Evolutionary conservation across 2,329 filamentous ascomycete genomes (phyloP), one percentile per base, ranked within the genome.

Genomic region (Drechslera avenae): DNA sequence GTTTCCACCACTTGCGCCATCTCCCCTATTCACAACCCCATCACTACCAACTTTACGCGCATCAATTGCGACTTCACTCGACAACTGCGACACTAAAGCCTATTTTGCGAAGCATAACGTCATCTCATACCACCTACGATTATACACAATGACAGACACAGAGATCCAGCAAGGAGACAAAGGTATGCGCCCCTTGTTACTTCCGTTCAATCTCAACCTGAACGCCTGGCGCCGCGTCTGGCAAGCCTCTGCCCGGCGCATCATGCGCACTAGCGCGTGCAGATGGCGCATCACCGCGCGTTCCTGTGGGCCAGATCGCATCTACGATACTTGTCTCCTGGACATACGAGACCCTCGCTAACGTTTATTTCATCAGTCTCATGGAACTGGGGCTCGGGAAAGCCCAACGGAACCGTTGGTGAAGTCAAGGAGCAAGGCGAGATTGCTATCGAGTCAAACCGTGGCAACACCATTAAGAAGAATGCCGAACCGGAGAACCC

Each of bases 391-490:
- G 77, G 78, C 50, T 76, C 78, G 50, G 78, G 79, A 48, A 73
- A 79, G 17, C 84, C 85, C 1, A 75, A 76, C 43, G 86, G 85
- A 49, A 80, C 76, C 37, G 84, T 83, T 46, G 78, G 78, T 52
- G 81, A 78, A 36, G 84, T 84, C 47, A 80, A 83, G 69, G 77
- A 79, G 23, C 73, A 84, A 31, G 85, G 84, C 70, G 79, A 85
- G 62, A 73, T 86, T 43, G 77, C 81, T 41, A 83, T 87, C 62
- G 78, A 82, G 62, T 83, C 83, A 35, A 81, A 86, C 64, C 76
- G 76, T 42, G 84, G 85, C 60, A 88, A 87, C 69, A 83, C 80
- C 21, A 81, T 87, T 68, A 84, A 82, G 73, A 86, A 84, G 74
- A 84, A 83, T 32, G 85, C 83, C 42, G 79, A 82, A 19, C 78